A percentile compares a stretch with the other conserved stretches of the same genome.
Conservation (phyloP, 345 rosid species). For the Syzygium jambos region DNA sequence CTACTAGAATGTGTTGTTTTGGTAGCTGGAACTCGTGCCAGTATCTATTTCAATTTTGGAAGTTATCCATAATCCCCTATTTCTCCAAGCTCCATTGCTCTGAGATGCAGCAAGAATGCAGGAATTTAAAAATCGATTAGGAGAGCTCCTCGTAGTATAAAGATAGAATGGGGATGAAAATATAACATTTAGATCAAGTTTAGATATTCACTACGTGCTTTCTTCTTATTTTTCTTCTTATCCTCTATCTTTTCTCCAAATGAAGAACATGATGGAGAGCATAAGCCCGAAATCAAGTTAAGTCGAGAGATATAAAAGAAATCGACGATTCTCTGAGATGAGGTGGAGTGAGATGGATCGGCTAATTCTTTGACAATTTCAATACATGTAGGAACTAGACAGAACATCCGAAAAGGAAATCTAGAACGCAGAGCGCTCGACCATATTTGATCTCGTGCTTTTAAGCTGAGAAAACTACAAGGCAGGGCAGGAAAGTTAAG, state of each 20-base stretch:
- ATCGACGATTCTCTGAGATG: background rate
- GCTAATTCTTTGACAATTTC: background rate
- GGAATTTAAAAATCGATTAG: background rate
- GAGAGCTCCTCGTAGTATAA: background rate
- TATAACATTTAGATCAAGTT: background rate
- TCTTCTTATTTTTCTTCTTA: background rate
- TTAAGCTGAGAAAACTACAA: background rate
- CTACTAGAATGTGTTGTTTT: background rate
- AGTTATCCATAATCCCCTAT: background rate
- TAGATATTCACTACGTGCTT: background rate
- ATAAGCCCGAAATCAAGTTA: background rate
- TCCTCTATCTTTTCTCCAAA: background rate
- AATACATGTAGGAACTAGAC: background rate
- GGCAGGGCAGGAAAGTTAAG: background rate
- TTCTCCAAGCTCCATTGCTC: background rate
- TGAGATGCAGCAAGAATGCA: background rate
- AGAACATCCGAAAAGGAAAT: background rate
- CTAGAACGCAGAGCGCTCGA: background rate
- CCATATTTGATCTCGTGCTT: background rate
- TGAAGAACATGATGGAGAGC: background rate
- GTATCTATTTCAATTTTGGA: background rate
- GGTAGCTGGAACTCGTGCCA: background rate
- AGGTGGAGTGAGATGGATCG: background rate
- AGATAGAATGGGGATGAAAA: background rate
- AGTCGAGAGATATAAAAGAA: background rate